These are phyloP conservation scores for Globisporangium camurandrum DNA, from an alignment of 352 stramenopile genomes.

Conservation along the genomic window DNA sequence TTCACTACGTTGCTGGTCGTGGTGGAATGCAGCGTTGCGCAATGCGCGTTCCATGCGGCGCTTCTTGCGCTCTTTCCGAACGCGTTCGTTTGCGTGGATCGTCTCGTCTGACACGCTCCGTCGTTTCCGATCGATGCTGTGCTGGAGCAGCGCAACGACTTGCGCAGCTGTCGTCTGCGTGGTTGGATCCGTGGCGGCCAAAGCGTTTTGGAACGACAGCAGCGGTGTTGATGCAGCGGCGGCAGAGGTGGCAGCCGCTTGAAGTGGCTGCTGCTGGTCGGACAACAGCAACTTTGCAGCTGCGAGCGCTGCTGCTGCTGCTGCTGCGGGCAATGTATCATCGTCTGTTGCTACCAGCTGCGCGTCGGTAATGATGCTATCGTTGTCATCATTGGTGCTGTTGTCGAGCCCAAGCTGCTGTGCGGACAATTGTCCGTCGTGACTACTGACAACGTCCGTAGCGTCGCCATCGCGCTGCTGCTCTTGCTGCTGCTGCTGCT, in stretches of 20 bases:
- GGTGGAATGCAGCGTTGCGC: slow-evolving; percentile 40
- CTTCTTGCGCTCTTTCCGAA: slow-evolving; percentile 54
- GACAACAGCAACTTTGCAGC: no score
- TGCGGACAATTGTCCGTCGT: no score
- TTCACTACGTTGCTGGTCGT: slow-evolving; percentile 22
- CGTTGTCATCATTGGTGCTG: no score
- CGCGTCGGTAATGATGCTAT: no score
- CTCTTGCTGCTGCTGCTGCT: no score
- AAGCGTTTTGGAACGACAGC: neutral
- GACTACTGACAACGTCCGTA: no score
- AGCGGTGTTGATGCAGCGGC: neutral
- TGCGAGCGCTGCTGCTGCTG: no score
- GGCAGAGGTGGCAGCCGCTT: no score
- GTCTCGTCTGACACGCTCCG: slow-evolving; percentile 15
- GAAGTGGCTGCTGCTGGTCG: no score
- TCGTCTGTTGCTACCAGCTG: no score
- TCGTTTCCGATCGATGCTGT: slow-evolving; percentile 44
- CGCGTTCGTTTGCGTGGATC: slow-evolving; percentile 30
- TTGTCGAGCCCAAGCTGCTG: no score
- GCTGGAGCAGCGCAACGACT: slow-evolving; percentile 32
- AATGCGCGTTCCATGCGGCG: slow-evolving; percentile 49
- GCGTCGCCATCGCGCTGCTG: neutral
- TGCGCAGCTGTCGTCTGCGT: slow-evolving; percentile 27
- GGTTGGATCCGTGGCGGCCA: neutral
- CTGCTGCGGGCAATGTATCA: no score